These are phyloP conservation scores for Neoboletus magnificus DNA, from an alignment of 768 basidiomycete species.

Conservation along the genomic window DNA sequence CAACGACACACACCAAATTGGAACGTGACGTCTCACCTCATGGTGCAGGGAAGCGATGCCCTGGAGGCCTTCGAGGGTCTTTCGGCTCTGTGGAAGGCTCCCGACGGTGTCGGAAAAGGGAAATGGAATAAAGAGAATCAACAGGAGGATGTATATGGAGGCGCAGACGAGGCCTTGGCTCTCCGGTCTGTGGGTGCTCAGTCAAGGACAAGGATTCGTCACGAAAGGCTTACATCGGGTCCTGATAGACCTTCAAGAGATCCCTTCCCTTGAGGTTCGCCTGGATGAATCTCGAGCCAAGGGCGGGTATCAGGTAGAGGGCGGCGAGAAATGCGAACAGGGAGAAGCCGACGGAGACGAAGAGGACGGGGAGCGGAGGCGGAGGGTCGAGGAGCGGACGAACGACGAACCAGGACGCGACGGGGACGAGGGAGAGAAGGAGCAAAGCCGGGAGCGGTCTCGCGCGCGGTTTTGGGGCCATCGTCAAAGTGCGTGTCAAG, in stretches of 20 bases:
- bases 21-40: slow-evolving; percentile 49
- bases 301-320: slow-evolving; percentile 74
- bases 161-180: slow-evolving; percentile 91
- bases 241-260: slow-evolving; percentile 75
- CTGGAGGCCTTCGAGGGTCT: slow-evolving; percentile 43
- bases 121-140: slow-evolving; percentile 94
- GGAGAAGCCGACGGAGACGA: slow-evolving; percentile 79
- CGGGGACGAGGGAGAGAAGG: slow-evolving; percentile 58
- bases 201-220: neutral
- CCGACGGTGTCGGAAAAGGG: slow-evolving; percentile 78
- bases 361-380: slow-evolving; percentile 68
- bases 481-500: neutral
- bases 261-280: slow-evolving; percentile 86
- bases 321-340: slow-evolving; percentile 78
- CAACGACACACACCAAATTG: neutral
- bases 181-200: slow-evolving; percentile 70
- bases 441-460: slow-evolving; percentile 52
- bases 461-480: slow-evolving; percentile 33
- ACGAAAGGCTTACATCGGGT: slow-evolving; percentile 55
- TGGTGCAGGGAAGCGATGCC: slow-evolving; percentile 64
- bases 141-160: slow-evolving; percentile 76
- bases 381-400: slow-evolving; percentile 68
- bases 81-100: slow-evolving; percentile 40
- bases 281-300: slow-evolving; percentile 75
- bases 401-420: slow-evolving; percentile 70